phyloP scores from a whole-genome alignment of 257 asterid species.

The Agastache rugosa region DNA sequence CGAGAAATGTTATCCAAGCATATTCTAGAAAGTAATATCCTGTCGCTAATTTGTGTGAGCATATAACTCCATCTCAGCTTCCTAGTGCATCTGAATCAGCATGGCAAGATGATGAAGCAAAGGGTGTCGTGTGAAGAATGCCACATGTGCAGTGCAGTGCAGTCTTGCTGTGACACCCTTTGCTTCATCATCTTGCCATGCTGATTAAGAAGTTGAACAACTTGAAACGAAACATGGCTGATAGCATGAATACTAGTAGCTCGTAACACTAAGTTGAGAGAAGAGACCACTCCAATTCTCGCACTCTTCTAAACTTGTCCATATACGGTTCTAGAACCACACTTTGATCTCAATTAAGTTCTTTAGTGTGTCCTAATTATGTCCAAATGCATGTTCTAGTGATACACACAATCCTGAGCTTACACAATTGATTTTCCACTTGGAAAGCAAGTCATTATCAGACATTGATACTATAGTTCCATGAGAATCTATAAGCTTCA shows the following conservation, averaged over 20 bases:
- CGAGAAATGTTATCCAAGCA: background rate
- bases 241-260: background rate
- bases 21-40: background rate
- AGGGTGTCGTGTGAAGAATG: too few species aligned
- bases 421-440: constrained; percentile 7
- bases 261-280: background rate
- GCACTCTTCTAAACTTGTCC: background rate
- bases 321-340: background rate
- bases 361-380: background rate
- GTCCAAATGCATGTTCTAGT: background rate
- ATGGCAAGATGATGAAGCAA: too few species aligned
- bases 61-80: background rate
- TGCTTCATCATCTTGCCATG: too few species aligned
- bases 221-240: too few species aligned
- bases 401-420: constrained; percentile 11
- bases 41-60: background rate
- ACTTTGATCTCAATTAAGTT: background rate
- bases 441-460: background rate
- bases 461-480: background rate
- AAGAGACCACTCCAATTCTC: background rate
- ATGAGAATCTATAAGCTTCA: constrained; percentile 9
- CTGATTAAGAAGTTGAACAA: too few species aligned
- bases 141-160: too few species aligned
- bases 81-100: background rate
- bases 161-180: too few species aligned